Conservation (phyloP, 352 stramenopile species). For the Globisporangium radiosum region DNA sequence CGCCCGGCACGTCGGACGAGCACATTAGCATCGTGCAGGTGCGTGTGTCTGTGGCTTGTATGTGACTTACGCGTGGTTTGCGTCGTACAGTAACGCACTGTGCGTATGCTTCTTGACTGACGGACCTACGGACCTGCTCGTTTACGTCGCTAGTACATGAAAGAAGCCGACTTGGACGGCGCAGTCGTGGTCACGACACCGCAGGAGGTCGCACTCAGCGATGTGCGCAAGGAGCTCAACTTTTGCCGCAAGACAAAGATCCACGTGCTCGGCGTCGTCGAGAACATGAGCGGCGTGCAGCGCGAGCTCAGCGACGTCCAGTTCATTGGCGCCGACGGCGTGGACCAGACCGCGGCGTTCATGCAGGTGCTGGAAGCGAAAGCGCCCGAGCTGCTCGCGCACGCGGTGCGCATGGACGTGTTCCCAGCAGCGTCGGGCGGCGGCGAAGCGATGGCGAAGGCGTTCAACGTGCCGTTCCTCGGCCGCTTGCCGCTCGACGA, state of each 20-base stretch:
- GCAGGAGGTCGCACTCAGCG: constrained; percentile 98
- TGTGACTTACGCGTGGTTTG: too few species aligned
- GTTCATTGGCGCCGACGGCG: constrained; percentile 47
- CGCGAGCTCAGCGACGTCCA: constrained; percentile 70
- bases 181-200: constrained; percentile 99
- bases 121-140: not conserved
- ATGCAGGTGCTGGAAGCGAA: constrained; percentile 82
- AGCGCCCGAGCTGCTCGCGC: constrained; percentile 69
- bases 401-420: constrained; percentile 71
- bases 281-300: constrained; percentile 98
- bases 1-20: constrained; percentile 98
- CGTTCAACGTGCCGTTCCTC: constrained; percentile 96
- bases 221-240: constrained; percentile 99
- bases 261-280: constrained; percentile 88
- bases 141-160: constrained; percentile 90
- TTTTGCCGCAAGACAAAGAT: constrained; percentile 97
- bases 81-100: too few species aligned
- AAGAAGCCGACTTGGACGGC: constrained; percentile 92
- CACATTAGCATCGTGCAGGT: constrained; percentile 99
- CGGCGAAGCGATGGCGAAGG: constrained; percentile 92
- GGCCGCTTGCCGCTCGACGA: constrained; percentile 95
- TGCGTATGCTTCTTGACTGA: too few species aligned
- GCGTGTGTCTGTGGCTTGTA: not conserved
- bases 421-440: constrained; percentile 87
- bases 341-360: constrained; percentile 54